Evolutionary conservation across 2,329 filamentous ascomycete species (phyloP), one percentile per base, ranked within the genome.

Genomic region (Aspergillus pseudotamarii): DNA sequence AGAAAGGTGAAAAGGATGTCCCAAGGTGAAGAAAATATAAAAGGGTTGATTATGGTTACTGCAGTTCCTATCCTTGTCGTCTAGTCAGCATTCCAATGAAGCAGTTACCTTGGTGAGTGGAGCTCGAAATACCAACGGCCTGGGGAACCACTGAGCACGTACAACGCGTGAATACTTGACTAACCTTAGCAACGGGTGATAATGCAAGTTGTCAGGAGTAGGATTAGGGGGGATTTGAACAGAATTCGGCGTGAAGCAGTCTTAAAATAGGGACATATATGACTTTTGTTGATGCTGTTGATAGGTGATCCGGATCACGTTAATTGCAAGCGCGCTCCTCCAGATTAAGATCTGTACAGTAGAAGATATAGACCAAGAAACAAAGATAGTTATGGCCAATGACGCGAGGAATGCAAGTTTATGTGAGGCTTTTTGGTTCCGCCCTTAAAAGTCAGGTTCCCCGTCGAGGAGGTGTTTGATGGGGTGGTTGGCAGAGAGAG

Each of bases 121-220:
- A 71, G 69, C 72, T 66, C 9, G n/a, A 71, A 74, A 76, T 76
- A 73, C 73, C 73, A 70, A 66, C 71, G 73, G 62, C 63, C 69
- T 58, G 58, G 68, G 58, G 62, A 65, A 62, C 66, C 26, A 58
- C 67, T 58, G 36, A 70, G 68, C 69, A 76, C 76, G 72, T 76
- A 78, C 75, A 75, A 76, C 72, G 71, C 73, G 76, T 77, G 72
- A 71, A 73, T 74, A 74, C 74, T 69, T 66, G 66, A 62, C 65
- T 62, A 69, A 63, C 65, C 64, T 60, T 63, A 69, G 62, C 60
- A 63, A 67, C 58, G 55, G 64, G 65, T 54, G 68, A 65, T 60
- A 67, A 65, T 70, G 69, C 66, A 70, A 65, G 58, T 41, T 58
- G 63, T 57, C 60, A 60, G 56, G 64, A 64, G 63, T 51, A 64